Evolutionary conservation across 164 flowering plant species (phyloP).

Genomic region (Saururus chinensis): DNA sequence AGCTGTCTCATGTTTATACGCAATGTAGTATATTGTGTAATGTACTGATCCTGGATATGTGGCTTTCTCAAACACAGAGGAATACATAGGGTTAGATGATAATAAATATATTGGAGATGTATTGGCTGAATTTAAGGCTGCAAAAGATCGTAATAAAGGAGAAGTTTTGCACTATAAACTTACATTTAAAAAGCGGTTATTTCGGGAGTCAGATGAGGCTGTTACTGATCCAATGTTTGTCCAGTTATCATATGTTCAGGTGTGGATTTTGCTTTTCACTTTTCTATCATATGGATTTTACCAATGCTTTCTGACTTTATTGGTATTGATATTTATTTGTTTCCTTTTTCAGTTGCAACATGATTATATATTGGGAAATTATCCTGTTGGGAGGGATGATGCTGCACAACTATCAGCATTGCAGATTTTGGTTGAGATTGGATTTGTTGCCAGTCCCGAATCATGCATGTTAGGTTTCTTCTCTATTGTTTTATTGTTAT

Average conservation of each 20-base stretch:
- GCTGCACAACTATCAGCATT: constrained; percentile 94
- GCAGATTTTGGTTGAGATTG: constrained; percentile 93
- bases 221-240: constrained; percentile 87
- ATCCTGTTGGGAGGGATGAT: constrained; percentile 98
- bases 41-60: constrained; percentile 2
- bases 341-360: constrained; percentile 76
- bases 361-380: constrained; percentile 93
- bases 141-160: constrained; percentile 91
- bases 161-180: constrained; percentile 93
- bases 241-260: constrained; percentile 94
- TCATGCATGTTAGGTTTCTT: constrained; percentile 66
- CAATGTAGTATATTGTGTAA: background rate
- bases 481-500: background rate
- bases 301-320: background rate
- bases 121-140: constrained; percentile 84
- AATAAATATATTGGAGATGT: constrained; percentile 95
- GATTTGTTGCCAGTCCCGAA: constrained; percentile 64
- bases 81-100: constrained; percentile 87
- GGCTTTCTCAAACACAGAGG: constrained; percentile 51
- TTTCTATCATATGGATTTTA: background rate
- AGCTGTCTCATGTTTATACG: background rate
- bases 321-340: constrained; percentile 2
- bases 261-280: constrained; percentile 14
- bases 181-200: constrained; percentile 75
- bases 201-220: constrained; percentile 98